phyloP scores from a whole-genome alignment of 2,329 filamentous ascomycete species.

The Botrytis tulipae region DNA sequence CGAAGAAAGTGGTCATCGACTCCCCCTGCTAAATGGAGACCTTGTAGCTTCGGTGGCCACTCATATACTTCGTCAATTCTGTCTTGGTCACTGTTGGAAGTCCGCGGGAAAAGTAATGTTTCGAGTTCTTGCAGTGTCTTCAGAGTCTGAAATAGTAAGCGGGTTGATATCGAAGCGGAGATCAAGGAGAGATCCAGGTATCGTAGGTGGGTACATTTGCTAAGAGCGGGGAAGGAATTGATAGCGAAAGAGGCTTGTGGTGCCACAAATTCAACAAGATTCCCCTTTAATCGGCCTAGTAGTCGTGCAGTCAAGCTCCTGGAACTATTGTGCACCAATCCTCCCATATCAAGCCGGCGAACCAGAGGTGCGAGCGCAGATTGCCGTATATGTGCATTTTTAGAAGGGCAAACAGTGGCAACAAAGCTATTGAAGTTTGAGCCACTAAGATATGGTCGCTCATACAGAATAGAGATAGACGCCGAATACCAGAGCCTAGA shows the following conservation, averaged over 20 bases:
- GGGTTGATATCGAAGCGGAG: conserved; percentile 36
- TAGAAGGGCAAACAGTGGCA: conserved; percentile 39
- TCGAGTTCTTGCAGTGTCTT: conserved; percentile 34
- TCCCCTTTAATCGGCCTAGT: conserved; percentile 38
- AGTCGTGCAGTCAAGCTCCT: conserved; percentile 37
- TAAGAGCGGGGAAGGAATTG: conserved; percentile 39
- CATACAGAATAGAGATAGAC: conserved; percentile 34
- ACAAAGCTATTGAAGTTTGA: conserved; percentile 38
- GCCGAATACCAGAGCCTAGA: conserved; percentile 38
- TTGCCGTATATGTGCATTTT: conserved; percentile 39
- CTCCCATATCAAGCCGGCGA: conserved; percentile 37
- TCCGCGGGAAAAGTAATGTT: conserved; percentile 38
- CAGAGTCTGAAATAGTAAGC: conserved; percentile 37
- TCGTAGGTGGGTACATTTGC: conserved; percentile 37
- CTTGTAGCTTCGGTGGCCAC: conserved; percentile 38
- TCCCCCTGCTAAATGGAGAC: conserved; percentile 38
- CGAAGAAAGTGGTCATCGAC: conserved; percentile 35
- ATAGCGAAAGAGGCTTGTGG: conserved; percentile 39
- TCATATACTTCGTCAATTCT: conserved; percentile 24
- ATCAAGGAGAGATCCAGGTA: conserved; percentile 38
- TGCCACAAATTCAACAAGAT: conserved; percentile 38
- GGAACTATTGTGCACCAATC: conserved; percentile 37
- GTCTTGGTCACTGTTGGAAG: conserved; percentile 30
- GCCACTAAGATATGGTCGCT: conserved; percentile 33
- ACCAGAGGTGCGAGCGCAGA: conserved; percentile 36